Evolutionary conservation across 148 eudicot genomes (phyloP).

Genomic region (Pouteria glomerata): DNA sequence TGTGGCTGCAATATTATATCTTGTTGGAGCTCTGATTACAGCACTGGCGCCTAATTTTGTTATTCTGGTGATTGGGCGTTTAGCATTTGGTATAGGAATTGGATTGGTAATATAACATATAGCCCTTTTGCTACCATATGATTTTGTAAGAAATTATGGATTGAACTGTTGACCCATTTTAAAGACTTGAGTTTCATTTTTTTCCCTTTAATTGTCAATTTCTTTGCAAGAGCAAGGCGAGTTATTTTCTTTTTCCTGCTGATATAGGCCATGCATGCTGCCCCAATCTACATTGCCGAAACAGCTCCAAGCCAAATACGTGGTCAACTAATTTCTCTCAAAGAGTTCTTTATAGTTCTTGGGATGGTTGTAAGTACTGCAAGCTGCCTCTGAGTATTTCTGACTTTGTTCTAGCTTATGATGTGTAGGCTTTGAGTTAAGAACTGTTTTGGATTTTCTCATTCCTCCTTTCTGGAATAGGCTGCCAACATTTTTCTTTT

Average conservation of each 20-base stretch:
- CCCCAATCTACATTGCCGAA: constrained; percentile 98
- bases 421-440: neutral
- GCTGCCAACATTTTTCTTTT: no score
- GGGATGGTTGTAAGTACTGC: constrained; percentile 93
- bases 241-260: no score
- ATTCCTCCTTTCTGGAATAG: no score
- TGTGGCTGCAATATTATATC: constrained; percentile 48
- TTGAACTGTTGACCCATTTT: constrained; percentile 5
- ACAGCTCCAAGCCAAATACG: constrained; percentile 85
- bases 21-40: constrained; percentile 78
- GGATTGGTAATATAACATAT: constrained; percentile 61
- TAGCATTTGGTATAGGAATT: constrained; percentile 78
- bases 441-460: no score
- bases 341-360: constrained; percentile 86
- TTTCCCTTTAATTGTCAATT: neutral
- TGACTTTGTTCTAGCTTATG: neutral
- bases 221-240: no score
- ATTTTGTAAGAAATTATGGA: neutral
- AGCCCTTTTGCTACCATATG: neutral
- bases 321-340: constrained; percentile 84
- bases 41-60: constrained; percentile 66
- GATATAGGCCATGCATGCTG: constrained; percentile 95
- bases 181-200: neutral
- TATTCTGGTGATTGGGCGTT: constrained; percentile 75
- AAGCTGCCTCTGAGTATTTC: constrained; percentile 3